Evolutionary conservation across 345 rosid species (phyloP), one percentile per base, ranked within the genome.

Genomic region (Bretschneidera sinensis): DNA sequence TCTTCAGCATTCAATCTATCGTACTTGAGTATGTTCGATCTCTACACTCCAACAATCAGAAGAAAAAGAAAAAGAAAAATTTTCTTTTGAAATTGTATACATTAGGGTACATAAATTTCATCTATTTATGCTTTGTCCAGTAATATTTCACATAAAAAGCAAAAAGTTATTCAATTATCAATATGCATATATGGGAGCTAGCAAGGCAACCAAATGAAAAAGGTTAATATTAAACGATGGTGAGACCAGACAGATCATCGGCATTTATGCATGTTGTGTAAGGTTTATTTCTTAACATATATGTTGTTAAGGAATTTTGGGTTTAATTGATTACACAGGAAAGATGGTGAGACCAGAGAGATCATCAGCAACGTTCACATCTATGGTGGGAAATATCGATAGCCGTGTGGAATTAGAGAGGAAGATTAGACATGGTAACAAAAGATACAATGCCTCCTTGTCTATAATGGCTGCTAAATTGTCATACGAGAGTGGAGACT

Each of bases 401-500:
- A 56, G 39, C 20, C 70, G 87, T 61, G 62, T 76, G 31, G 84
- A 76, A 10, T 75, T 84, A 24, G 83, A 74, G 69, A 33, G 49
- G 24, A 68, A 56, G 24, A 66, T 81, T 15, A 49, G 6, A 39
- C 78, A 55, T n/a, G 77, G 55, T 6, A 63, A 62, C 51, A 48
- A 45, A 11, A 74, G 58, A 43, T 82, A 85, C 66, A 72, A 72
- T 50, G 61, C 84, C 8, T 64, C 69, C 35, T 57, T 85, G 21
- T 74, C 85, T 14, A 62, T 76, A 5, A 85, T 82, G 85, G 85
- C 87, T 54, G 54, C 87, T 51, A 85, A 85, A 62, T 10, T 82
- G 9, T 47, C 84, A 7, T 85, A 82, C 53, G 87, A 80, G 63
- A 78, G 68, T 59, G 54, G 69, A 67, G 48, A 78, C 50, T 80